Evolutionary conservation across 1,139 yeast species (phyloP), one percentile per base, ranked within the genome.

Genomic region (Candida buenavistaensis): DNA sequence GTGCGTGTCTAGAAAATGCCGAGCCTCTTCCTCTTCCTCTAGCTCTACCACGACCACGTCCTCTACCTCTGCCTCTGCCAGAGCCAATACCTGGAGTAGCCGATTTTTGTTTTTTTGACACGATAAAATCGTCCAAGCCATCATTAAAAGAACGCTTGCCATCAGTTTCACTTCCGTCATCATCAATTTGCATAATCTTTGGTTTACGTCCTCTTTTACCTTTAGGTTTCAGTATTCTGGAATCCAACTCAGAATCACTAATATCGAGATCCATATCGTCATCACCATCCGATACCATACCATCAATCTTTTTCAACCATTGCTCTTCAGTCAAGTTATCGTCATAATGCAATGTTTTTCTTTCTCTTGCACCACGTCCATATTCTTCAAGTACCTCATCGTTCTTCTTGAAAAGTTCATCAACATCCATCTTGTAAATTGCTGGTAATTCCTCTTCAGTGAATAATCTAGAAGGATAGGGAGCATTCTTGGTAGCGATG

Each of bases 321-420:
- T 83, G 89, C 41, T 82, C 90, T 57, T 84, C 94, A 3, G 88
- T 76, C 47, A 83, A 59, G 41, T 81, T 76, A 51, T 82, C 90
- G 45, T 81, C 86, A 50, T 83, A 83, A 6, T 62, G 59, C 2
- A 74, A 72, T 5, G 68, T 63, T 52, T 80, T 81, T 32, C 86
- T 74, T 50, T 82, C 87, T 57, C 90, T 72, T 16, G 73, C 75
- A 33, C 83, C 83, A 53, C 86, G 72, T 6, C 80, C 81, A 36
- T 76, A 74, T 17, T 71, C 80, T 31, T 71, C 74, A 22, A 55
- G 41, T 8, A 47, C 43, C 10, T 56, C 48, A 37, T 69, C 72
- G 35, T 72, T 75, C 33, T 69, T 64, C 47, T 76, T 74, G 35
- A 72, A 56, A 37, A 71, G 67, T 1, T 60, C 60, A n/a, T 69